Conservation (phyloP, 495 filamentous ascomycete species). For the Clohesyomyces aquaticus region DNA sequence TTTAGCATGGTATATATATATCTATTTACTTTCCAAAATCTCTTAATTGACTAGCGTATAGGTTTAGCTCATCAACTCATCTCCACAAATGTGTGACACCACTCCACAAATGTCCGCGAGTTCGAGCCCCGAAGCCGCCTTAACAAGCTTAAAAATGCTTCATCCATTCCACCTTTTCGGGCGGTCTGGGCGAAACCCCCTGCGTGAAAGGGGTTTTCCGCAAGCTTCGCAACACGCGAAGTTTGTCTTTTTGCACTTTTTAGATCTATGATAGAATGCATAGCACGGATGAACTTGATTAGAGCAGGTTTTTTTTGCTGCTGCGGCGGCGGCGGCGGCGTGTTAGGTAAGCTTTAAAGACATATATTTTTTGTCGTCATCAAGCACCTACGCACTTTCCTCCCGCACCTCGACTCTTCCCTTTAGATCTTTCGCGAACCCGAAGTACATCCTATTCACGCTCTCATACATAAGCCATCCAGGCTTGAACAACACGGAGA, state of each 20-base stretch:
- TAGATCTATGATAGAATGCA: neutral
- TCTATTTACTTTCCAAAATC: too few relatives aligned
- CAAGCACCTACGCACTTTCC: neutral
- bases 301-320: too few relatives aligned
- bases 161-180: neutral
- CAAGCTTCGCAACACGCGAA: neutral
- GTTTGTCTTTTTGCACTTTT: neutral
- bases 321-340: too few relatives aligned
- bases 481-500: constrained; percentile 7
- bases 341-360: neutral
- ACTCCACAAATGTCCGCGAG: neutral
- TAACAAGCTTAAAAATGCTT: neutral
- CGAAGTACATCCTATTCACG: constrained; percentile 7
- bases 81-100: neutral
- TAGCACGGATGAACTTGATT: too few relatives aligned
- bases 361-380: neutral
- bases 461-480: constrained; percentile 12
- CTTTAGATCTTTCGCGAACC: constrained; percentile 17
- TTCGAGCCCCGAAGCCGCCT: neutral
- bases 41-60: too few relatives aligned
- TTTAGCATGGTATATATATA: too few relatives aligned
- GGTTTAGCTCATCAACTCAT: neutral
- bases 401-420: neutral
- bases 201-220: neutral
- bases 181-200: neutral